Conservation (phyloP, 176 grass and related monocot species). For the Lolium rigidum region DNA sequence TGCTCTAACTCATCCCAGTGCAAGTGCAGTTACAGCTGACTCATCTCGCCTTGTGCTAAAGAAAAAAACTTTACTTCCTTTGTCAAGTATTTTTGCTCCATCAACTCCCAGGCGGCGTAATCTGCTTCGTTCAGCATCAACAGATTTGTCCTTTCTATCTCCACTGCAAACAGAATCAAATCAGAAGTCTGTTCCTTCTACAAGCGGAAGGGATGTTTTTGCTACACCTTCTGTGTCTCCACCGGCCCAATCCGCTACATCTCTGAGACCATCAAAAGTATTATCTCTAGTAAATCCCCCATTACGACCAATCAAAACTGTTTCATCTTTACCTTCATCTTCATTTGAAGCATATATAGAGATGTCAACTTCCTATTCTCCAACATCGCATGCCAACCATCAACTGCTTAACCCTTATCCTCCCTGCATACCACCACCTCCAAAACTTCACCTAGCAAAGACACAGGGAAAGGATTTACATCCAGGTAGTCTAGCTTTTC, state of each 20-base stretch:
- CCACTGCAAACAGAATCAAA: constrained; percentile 37
- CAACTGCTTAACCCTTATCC: constrained; percentile 27
- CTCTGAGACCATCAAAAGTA: constrained; percentile 25
- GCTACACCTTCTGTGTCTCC: constrained; percentile 34
- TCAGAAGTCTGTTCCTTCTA: constrained; percentile 30
- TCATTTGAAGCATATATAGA: constrained; percentile 50
- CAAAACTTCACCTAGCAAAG: constrained; percentile 18
- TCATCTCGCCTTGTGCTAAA: constrained; percentile 40
- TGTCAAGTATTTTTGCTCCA: constrained; percentile 34
- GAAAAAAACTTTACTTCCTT: constrained; percentile 50
- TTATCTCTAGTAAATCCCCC: constrained; percentile 42
- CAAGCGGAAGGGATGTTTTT: constrained; percentile 34
- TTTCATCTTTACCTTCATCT: constrained; percentile 41
- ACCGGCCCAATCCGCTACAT: constrained; percentile 1
- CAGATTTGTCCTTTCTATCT: constrained; percentile 52
- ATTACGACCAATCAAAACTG: constrained; percentile 45
- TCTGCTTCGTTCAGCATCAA: constrained; percentile 32
- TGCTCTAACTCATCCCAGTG: constrained; percentile 10
- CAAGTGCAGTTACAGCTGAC: constrained; percentile 32
- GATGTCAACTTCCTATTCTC: constrained; percentile 41
- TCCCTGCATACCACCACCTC: constrained; percentile 23
- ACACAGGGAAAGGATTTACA: constrained; percentile 33
- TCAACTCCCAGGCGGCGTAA: constrained; percentile 42
- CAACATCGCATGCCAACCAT: constrained; percentile 34
- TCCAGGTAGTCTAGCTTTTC: constrained; percentile 39